Evolutionary conservation across 495 filamentous ascomycete species (phyloP), one percentile per base, ranked within the genome.

Genomic region (Tetracladium setigerum): DNA sequence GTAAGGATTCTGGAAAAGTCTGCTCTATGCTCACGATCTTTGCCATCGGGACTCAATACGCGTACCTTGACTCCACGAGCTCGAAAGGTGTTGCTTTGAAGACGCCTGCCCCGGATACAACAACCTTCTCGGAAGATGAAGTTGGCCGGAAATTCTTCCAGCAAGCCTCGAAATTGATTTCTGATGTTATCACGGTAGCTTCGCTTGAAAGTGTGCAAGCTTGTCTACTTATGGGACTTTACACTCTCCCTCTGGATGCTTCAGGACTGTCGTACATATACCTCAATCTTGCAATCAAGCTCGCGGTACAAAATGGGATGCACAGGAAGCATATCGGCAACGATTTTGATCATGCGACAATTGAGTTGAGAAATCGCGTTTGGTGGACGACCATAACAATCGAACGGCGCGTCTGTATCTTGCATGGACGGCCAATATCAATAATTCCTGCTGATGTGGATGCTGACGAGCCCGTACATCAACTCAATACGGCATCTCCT

Each of bases 221-320:
- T 9, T 73, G 69, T 47, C 47, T 77, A 12, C 52, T 77, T 12
- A 66, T 77, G 15, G 73, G 69, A 12, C 68, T 69, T 5, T 77
- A 75, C 49, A 49, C 73, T 6, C 56, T 77, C 22, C 70, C 73
- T 4, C 37, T 69, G 14, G 72, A 77, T 53, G 70, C 72, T 15
- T 68, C 68, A 11, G 73, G 72, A 7, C 57, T 76, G 16, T 68
- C 69, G 27, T 75, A 73, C 41, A 76, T 68, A 11, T 77, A 75
- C 7, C 70, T 74, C 48, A 68, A 68, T 0, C 46, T 75, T 37
- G 69, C 70, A 13, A 56, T 75, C 6, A 75, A 75, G 36, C 57
- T 75, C 46, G 72, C 70, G 0, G 72, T 75, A 34, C 72, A 74
- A 37, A 75, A 75, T 53, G 72, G 72, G n/a, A 75, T 75, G 72